phyloP scores from a whole-genome alignment of 139 green algal species.

The Tetraselmis chui region DNA sequence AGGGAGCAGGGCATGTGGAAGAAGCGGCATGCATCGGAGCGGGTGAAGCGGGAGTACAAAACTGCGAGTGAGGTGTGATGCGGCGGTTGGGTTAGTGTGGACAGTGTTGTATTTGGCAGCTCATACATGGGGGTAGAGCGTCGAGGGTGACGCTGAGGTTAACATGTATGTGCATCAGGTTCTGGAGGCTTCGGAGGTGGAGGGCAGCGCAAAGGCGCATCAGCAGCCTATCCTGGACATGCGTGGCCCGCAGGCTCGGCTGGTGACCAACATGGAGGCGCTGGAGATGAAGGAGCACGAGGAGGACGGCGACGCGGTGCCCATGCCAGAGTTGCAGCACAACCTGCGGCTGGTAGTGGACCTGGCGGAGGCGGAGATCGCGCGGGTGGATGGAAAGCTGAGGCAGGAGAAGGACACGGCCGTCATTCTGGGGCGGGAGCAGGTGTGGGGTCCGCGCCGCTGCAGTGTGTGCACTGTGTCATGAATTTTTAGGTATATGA shows the following conservation, averaged over 20 bases:
- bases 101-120: too few species aligned
- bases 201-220: neutral
- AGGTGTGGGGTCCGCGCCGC: too few species aligned
- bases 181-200: conserved; percentile 13
- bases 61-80: conserved; percentile 81
- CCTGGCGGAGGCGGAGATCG: conserved; percentile 82
- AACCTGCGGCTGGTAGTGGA: conserved; percentile 93
- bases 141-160: too few species aligned
- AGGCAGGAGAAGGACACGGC: conserved; percentile 77
- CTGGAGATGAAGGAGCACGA: conserved; percentile 39
- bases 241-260: conserved; percentile 72
- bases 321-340: conserved; percentile 96
- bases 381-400: conserved; percentile 66
- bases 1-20: conserved; percentile 7
- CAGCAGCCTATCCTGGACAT: conserved; percentile 84
- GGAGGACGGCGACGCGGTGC: conserved; percentile 35
- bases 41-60: conserved; percentile 55
- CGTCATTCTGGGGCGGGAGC: conserved; percentile 57
- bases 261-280: conserved; percentile 87
- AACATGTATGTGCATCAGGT: too few species aligned
- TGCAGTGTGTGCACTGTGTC: too few species aligned
- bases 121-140: too few species aligned
- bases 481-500: too few species aligned
- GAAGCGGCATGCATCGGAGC: conserved; percentile 19
- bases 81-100: too few species aligned